Base-by-base conservation (phyloP, 345 rosid species). In the Excoecaria agallocha region DNA sequence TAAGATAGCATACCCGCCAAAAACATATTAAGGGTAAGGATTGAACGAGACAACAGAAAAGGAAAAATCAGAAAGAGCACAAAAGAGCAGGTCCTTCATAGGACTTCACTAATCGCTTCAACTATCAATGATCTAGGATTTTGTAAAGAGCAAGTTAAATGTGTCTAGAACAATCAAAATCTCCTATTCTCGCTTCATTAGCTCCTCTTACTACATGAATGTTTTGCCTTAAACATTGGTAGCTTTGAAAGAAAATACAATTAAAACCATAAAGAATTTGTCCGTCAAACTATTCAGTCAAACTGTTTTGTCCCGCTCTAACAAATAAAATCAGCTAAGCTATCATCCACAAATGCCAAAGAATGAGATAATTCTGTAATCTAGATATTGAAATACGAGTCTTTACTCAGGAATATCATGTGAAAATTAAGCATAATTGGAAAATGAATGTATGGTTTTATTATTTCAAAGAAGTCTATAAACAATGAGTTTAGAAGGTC, bases 1-100 rank as follows among this genome's bases (percentile, higher is more conserved):
- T 51, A 51, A n/a, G 45, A 30, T 22, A 43, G 6, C 52, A 66
- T 46, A 87, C 91, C 16, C 88, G 93, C n/a, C 93, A 94, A 61
- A 64, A 41, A 39, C 20, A 11, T n/a, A 11, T 64, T 9, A 8
- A 38, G 41, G 17, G 12, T 17, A 39, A 41, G 68, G 12, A 41
- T 30, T 10, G 5, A 64, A 19, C 25, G 39, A 64, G 41, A 43
- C 46, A 64, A 20, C 16, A 24, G 41, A 38, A 63, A 38, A 63
- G 49, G 49, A 63, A 38, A 41, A 37, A 30, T 30, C 30, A 30
- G 30, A 30, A 30, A 30, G 30, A 30, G 2, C 30, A 30, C 2
- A 62, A 62, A n/a, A 4, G 37, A 62, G 11, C 22, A 1, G 8
- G 19, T 0, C 2, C 43, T 46, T 6, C 48, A 17, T 20, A 63